A percentile compares a stretch with the other conserved stretches of the same genome.
phyloP scores from a whole-genome alignment of 495 filamentous ascomycete species.

The Podospora pseudocomata region DNA sequence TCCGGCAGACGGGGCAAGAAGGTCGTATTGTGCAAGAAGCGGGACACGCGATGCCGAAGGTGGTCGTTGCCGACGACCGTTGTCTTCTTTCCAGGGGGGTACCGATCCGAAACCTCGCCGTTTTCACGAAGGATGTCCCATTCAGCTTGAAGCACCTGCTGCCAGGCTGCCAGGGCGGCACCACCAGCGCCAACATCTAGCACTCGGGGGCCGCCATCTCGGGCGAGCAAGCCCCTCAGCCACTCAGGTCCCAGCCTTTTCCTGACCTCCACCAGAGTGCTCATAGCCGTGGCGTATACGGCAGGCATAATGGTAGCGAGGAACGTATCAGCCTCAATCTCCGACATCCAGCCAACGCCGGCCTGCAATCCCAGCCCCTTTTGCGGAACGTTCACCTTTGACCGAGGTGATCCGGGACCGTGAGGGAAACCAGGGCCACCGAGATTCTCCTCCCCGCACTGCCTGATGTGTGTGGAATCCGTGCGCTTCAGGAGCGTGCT shows the following conservation, averaged over 20 bases:
- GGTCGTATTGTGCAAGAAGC: conserved; percentile 78
- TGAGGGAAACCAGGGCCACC: conserved; percentile 72
- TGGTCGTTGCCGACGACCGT: conserved; percentile 47
- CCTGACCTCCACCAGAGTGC: conserved; percentile 75
- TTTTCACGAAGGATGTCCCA: conserved; percentile 64
- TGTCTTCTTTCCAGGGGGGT: conserved; percentile 48
- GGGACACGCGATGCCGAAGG: conserved; percentile 71
- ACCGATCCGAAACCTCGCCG: conserved; percentile 29
- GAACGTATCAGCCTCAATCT: conserved; percentile 85
- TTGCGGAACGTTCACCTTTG: conserved; percentile 51
- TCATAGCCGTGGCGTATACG: conserved; percentile 69
- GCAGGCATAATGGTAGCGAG: conserved; percentile 75
- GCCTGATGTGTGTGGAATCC: conserved; percentile 66
- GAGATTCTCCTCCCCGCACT: conserved; percentile 64
- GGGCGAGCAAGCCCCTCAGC: conserved; percentile 63
- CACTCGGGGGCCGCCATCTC: conserved; percentile 67
- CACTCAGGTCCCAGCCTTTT: conserved; percentile 79
- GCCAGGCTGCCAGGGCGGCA: conserved; percentile 80
- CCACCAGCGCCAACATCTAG: conserved; percentile 85
- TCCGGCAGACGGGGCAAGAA: conserved; percentile 94
- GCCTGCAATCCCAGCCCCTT: conserved; percentile 67
- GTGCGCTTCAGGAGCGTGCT: conserved; percentile 59
- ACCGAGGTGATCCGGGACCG: conserved; percentile 49
- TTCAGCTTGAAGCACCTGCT: conserved; percentile 75
- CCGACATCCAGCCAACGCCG: conserved; percentile 65